Evolutionary conservation across 2,329 filamentous ascomycete genomes (phyloP), one percentile per base, ranked within the genome.

Genomic region (Esteya vermicola): DNA sequence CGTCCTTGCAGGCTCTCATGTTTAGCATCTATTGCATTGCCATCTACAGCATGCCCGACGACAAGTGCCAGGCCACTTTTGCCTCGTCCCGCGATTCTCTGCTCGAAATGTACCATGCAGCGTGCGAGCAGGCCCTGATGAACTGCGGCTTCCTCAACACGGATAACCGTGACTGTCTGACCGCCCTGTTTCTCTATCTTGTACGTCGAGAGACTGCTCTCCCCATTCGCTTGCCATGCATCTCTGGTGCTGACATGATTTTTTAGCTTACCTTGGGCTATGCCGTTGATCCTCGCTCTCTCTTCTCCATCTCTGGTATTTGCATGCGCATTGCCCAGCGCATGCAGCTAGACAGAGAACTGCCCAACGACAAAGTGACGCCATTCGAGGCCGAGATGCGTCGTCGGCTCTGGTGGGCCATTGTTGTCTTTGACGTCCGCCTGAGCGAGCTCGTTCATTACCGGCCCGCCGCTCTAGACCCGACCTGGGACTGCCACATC

Each of bases 341-440:
- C 8, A 66, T 78, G 54, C 68, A 71, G 1, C 57, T 77, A 5
- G 62, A 46, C 44, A 1, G 45, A 50, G 10, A 35, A 50, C 1
- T 50, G 45, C n/a, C 21, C 9, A 22, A 22, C n/a, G 10, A n/a
- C 22, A 25, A 12, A 9, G 13, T 18, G 23, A 20, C 16, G 16
- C 19, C 50, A 2, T 64, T 69, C 9, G 72, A 78, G 47, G 65
- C 64, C 2, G 75, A 79, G 52, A 64, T 77, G 59, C 65, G 73
- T 13, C 66, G 74, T 23, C 57, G 75, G 31, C 59, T 79, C 0
- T 79, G 74, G 74, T 79, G 74, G 75, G 61, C 70, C 0, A 53
- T 81, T 0, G 54, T 71, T 0, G 51, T 70, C 4, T 71, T 77
- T 40, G 76, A 81, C 47, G 54, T 54, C 35, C 71, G 75, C 9